These are phyloP conservation scores for Echria macrotheca DNA, from an alignment of 495 filamentous ascomycete genomes.

Conservation along the genomic window DNA sequence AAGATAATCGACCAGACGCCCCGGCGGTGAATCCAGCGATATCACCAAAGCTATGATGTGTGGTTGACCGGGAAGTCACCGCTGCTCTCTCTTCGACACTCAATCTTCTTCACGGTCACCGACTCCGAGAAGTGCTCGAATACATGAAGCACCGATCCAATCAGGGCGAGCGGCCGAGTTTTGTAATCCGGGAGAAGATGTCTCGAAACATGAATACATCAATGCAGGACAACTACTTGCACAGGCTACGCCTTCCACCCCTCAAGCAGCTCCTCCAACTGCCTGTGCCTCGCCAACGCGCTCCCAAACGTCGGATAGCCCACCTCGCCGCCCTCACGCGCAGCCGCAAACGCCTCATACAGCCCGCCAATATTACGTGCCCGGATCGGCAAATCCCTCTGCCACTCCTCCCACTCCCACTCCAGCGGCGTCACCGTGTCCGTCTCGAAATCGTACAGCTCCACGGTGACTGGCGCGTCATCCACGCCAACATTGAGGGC, in stretches of 20 bases:
- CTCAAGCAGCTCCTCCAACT: slow-evolving; percentile 19
- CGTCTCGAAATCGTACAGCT: slow-evolving; percentile 38
- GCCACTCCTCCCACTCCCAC: slow-evolving; percentile 40
- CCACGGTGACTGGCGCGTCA: slow-evolving; percentile 31
- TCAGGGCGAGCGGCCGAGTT: no score
- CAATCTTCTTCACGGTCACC: no score
- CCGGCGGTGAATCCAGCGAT: no score
- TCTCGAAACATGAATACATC: no score
- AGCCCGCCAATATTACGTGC: slow-evolving; percentile 42
- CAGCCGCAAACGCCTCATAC: slow-evolving; percentile 45
- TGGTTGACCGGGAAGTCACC: no score
- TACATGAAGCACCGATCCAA: no score
- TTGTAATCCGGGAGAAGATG: no score
- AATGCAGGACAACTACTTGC: no score
- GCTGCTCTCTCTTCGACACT: no score
- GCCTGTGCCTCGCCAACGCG: slow-evolving; percentile 38
- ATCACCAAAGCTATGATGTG: no score
- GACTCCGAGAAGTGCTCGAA: no score
- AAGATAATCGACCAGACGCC: no score
- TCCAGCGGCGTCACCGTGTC: slow-evolving; percentile 38
- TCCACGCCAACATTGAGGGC: slow-evolving; percentile 34
- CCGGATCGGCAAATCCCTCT: slow-evolving; percentile 28
- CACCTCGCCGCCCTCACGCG: slow-evolving; percentile 2
- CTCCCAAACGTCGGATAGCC: slow-evolving; percentile 37
- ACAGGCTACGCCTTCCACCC: slow-evolving; percentile 5